Conservation (phyloP, 305 asterid genomes). For the Solanum chacoense region DNA sequence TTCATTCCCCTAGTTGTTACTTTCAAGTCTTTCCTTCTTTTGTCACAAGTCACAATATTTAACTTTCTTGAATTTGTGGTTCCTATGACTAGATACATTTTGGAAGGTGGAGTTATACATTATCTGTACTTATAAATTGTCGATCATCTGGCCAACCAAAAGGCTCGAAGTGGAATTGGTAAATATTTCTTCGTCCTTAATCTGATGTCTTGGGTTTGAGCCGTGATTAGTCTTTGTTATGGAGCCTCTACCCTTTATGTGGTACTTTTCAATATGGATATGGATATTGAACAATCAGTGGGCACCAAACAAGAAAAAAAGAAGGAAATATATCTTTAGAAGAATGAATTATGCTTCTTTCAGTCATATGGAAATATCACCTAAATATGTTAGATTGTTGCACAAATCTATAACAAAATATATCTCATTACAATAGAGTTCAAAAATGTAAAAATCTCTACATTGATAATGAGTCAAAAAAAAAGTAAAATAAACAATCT, state of each 20-base stretch:
- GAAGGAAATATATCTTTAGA: not conserved
- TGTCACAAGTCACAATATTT: not conserved
- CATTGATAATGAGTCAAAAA: not conserved
- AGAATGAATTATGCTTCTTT: not conserved
- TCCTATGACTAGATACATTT: not conserved
- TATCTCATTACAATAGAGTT: not conserved
- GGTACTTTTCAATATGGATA: not conserved
- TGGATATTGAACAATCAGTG: not conserved
- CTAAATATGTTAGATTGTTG: not conserved
- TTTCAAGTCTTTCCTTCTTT: not conserved
- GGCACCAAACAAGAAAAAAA: not conserved
- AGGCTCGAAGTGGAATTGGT: not conserved
- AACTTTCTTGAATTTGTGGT: not conserved
- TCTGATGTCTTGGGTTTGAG: not conserved
- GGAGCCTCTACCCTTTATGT: not conserved
- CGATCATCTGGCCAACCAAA: not conserved
- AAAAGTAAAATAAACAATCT: not conserved
- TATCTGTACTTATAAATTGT: not conserved
- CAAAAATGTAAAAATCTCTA: not conserved
- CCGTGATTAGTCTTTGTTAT: not conserved
- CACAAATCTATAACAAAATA: not conserved
- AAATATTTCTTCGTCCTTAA: not conserved
- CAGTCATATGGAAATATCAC: not conserved
- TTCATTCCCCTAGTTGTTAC: not conserved
- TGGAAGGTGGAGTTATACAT: not conserved